Evolutionary conservation across 495 filamentous ascomycete species (phyloP), one percentile per base, ranked within the genome.

Genomic region (Cetradonia linearis): DNA sequence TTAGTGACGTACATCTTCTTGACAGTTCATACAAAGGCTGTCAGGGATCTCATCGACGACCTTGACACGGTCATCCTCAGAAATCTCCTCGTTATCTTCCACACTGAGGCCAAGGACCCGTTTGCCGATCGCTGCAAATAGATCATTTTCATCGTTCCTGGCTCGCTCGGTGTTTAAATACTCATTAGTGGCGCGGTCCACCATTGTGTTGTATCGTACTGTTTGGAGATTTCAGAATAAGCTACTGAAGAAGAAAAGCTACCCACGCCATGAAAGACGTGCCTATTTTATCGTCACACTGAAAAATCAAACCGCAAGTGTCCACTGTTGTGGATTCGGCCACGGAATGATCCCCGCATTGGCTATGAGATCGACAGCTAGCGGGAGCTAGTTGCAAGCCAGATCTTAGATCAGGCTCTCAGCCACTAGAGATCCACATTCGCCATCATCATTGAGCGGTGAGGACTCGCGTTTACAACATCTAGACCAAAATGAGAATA

Each of bases 21-120:
- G 84, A 70, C 88, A 92, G 70, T 88, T 88, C 86, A 92, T 90
- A 73, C 88, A 92, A 30, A 91, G 72, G 65, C 80, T 85, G 65
- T 91, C 81, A 25, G 42, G 42, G 16, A 81, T 67, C 52, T 71
- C 63, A 64, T 79, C 77, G 8, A 77, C 68, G 59, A 68, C 40
- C 42, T 65, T 62, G 53, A 61, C 60, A 11, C 61, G 49, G 6
- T 66, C 64, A 46, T 66, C 64, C 25, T 66, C 62, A 18, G 38
- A 23, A 6, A 47, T 14, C 16, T 74, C 74, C 5, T 79, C 74
- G 20, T 78, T 75, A 28, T 76, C 64, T 42, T 78, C 73, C 4
- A 62, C 5, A n/a, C 55, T 64, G n/a, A 63, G 53, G 23, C 58
- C 64, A 1, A 59, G 53, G 23, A 66, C 64, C n/a, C 59, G 61